A percentile compares a stretch with the other conserved stretches of the same genome.
phyloP scores from a whole-genome alignment of 345 rosid genomes.

The Camelina laxa region DNA sequence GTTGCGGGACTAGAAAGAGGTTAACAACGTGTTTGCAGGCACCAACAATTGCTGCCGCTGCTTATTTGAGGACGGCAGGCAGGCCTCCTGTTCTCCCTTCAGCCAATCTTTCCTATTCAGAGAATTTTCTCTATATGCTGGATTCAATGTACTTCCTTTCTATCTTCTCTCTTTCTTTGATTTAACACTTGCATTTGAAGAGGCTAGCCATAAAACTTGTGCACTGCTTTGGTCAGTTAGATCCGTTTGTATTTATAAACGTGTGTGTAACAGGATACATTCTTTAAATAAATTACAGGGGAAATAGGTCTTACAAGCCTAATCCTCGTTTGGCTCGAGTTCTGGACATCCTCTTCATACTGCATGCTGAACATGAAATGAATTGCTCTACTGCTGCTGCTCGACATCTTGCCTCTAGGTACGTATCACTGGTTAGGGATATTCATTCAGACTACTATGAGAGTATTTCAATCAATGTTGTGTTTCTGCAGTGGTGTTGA shows the following conservation, averaged over 20 bases:
- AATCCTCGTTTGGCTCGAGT: constrained; percentile 88
- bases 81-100: constrained; percentile 94
- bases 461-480: neutral
- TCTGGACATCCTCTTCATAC: constrained; percentile 76
- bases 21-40: constrained; percentile 49
- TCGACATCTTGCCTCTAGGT: constrained; percentile 94
- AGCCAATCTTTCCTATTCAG: constrained; percentile 78
- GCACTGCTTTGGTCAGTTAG: neutral
- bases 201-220: neutral
- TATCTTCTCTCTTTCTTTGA: constrained; percentile 1
- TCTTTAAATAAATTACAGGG: constrained; percentile 52
- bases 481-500: constrained; percentile 75
- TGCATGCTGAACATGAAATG: constrained; percentile 98
- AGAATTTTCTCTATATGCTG: constrained; percentile 90
- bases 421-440: constrained; percentile 24
- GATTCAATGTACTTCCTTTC: constrained; percentile 72
- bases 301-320: constrained; percentile 79
- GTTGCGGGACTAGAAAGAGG: neutral
- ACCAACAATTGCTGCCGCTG: constrained; percentile 93
- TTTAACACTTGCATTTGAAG: neutral
- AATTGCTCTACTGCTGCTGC: constrained; percentile 95
- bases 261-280: constrained; percentile 8
- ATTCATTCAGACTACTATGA: neutral
- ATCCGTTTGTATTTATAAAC: constrained; percentile 2
- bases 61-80: constrained; percentile 91